phyloP scores from a whole-genome alignment of 352 stramenopile species.

The Pythium insidiosum region DNA sequence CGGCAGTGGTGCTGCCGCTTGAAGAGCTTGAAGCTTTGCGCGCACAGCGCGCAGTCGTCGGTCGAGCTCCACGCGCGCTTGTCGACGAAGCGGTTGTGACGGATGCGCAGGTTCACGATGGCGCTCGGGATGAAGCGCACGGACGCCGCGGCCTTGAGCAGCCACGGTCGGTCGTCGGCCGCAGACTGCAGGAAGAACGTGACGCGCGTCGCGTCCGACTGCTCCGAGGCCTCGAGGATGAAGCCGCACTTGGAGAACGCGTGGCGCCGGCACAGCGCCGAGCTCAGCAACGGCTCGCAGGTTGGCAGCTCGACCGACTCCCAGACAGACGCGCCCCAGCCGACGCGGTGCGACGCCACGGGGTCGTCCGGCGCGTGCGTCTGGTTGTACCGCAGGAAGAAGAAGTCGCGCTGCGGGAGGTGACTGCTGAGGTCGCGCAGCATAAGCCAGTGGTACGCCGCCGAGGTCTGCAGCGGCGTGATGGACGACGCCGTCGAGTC shows the following conservation, averaged over 20 bases:
- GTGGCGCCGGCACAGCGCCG: constrained; percentile 36
- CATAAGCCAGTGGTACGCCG: constrained; percentile 63
- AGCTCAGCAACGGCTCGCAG: constrained; percentile 39
- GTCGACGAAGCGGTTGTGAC: constrained; percentile 47
- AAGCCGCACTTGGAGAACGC: constrained; percentile 60
- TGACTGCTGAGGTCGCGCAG: constrained; percentile 48
- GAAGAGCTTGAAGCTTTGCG: constrained; percentile 56
- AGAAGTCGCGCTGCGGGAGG: constrained; percentile 58
- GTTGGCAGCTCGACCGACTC: constrained; percentile 55
- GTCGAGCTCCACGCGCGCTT: constrained; percentile 45
- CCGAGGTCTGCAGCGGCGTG: constrained; percentile 14
- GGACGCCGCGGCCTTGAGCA: constrained; percentile 42
- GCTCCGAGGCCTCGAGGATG: constrained; percentile 64
- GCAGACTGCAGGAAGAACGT: constrained; percentile 62
- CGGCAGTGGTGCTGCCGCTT: constrained; percentile 71
- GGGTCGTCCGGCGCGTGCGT: constrained; percentile 32
- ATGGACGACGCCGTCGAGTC: constrained; percentile 3
- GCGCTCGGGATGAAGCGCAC: constrained; percentile 54
- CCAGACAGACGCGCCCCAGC: constrained; percentile 54
- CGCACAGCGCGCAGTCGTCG: constrained; percentile 60
- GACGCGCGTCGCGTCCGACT: constrained; percentile 52
- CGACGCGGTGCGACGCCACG: constrained; percentile 15
- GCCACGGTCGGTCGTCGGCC: constrained; percentile 22
- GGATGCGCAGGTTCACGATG: constrained; percentile 68
- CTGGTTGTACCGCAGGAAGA: constrained; percentile 79